A percentile compares a stretch with the other conserved stretches of the same genome.
These are phyloP conservation scores for Knoxdaviesia proteae DNA, from an alignment of 2,329 filamentous ascomycete species.

Conservation along the genomic window DNA sequence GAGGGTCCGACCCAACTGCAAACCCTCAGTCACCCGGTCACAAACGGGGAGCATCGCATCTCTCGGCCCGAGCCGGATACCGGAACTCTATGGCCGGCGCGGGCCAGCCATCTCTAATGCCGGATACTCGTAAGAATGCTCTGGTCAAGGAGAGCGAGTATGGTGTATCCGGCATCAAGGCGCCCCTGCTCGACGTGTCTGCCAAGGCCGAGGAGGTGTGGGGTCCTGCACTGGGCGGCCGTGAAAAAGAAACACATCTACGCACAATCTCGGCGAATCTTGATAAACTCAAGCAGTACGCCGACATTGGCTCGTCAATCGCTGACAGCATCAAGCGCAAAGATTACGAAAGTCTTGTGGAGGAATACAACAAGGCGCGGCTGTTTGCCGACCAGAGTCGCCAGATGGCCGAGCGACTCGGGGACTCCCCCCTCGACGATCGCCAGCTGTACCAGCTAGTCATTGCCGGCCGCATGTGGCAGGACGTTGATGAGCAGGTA, in stretches of 20 bases:
- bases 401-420: constrained; percentile 29
- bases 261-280: constrained; percentile 58
- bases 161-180: constrained; percentile 72
- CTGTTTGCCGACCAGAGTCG: constrained; percentile 63
- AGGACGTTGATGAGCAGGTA: constrained; percentile 75
- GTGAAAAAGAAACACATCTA: constrained; percentile 75
- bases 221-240: constrained; percentile 79
- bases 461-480: constrained; percentile 83
- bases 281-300: constrained; percentile 59
- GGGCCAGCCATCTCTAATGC: constrained; percentile 14
- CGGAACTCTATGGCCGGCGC: constrained; percentile 11
- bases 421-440: constrained; percentile 38
- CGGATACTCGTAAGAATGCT: constrained; percentile 54
- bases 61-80: constrained; percentile 9
- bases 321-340: constrained; percentile 74
- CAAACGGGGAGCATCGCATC: constrained; percentile 11
- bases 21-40: constrained; percentile 16
- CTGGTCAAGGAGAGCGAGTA: constrained; percentile 84
- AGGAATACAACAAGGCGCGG: constrained; percentile 70
- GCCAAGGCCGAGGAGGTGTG: constrained; percentile 94
- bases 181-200: constrained; percentile 69
- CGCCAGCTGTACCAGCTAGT: constrained; percentile 69
- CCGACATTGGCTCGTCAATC: constrained; percentile 60
- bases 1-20: constrained; percentile 27
- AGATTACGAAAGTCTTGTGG: constrained; percentile 73